Evolutionary conservation across 306 rosid genomes (phyloP).

Genomic region (Pachyrhizus erosus): DNA sequence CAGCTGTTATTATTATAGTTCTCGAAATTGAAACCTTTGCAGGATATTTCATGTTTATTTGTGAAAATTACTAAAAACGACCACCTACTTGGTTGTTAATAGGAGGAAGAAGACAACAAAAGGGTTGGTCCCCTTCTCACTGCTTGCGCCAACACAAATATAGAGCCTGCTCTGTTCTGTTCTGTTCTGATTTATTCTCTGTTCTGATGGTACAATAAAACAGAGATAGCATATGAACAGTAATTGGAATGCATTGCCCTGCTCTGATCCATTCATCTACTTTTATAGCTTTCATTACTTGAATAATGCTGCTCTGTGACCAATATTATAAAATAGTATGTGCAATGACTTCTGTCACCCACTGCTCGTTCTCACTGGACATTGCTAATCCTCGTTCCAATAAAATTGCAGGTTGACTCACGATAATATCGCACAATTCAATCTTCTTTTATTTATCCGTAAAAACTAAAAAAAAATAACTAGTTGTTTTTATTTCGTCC

Average conservation of each 20-base stretch:
- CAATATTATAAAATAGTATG: neutral
- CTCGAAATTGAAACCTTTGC: neutral
- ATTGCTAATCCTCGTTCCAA: slow-evolving; percentile 23
- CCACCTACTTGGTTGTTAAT: neutral
- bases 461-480: neutral
- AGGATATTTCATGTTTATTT: neutral
- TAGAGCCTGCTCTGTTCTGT: neutral
- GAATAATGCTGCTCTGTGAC: slow-evolving; percentile 2
- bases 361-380: neutral
- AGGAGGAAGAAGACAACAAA: neutral
- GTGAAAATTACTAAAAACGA: neutral
- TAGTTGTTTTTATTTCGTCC: neutral
- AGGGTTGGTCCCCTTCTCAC: neutral
- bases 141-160: neutral
- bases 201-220: slow-evolving; percentile 24
- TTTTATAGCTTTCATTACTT: neutral
- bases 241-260: slow-evolving; percentile 22
- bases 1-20: neutral
- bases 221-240: slow-evolving; percentile 11
- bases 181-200: slow-evolving; percentile 30
- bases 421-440: slow-evolving; percentile 1
- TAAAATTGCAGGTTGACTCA: slow-evolving; percentile 23
- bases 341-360: slow-evolving; percentile 8
- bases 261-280: slow-evolving; percentile 8
- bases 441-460: neutral